Percentiles rank a stretch among this genome's conserved stretches.
These are phyloP conservation scores for Escovopsis sp. DNA, from an alignment of 2,329 filamentous ascomycete species.

Conservation along the genomic window DNA sequence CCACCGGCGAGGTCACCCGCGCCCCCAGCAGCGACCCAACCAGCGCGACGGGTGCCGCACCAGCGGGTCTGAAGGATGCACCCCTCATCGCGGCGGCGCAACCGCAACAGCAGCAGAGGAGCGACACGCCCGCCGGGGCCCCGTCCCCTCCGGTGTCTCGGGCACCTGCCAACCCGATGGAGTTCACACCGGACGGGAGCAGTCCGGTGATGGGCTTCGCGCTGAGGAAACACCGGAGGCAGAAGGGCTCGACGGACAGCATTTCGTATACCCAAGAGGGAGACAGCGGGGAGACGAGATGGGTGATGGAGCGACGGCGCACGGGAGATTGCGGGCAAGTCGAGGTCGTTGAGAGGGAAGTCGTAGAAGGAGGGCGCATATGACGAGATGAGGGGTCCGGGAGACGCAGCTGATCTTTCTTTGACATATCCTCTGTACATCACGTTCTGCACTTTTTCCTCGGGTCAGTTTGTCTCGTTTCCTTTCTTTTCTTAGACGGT, in stretches of 20 bases:
- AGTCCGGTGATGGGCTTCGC: slow-evolving; percentile 6
- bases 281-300: slow-evolving; percentile 41
- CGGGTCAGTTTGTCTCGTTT: too few relatives aligned
- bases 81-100: slow-evolving; percentile 1
- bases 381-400: too few relatives aligned
- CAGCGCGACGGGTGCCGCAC: neutral
- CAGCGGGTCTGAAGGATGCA: neutral
- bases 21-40: neutral
- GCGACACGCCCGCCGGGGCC: neutral
- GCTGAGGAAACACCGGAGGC: slow-evolving; percentile 31
- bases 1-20: neutral
- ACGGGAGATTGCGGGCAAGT: slow-evolving; percentile 50
- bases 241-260: slow-evolving; percentile 47
- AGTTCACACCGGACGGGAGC: slow-evolving; percentile 1
- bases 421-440: neutral
- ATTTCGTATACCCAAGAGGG: slow-evolving; percentile 56
- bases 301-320: slow-evolving; percentile 54
- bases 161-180: slow-evolving; percentile 1
- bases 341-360: slow-evolving; percentile 48
- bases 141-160: neutral
- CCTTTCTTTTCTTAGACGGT: too few relatives aligned
- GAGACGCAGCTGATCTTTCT: neutral
- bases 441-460: too few relatives aligned
- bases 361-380: slow-evolving; percentile 42
- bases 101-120: too few relatives aligned